Evolutionary conservation across 805 yeast genomes (phyloP), one percentile per base, ranked within the genome.

Genomic region (Debaryomyces maramus): DNA sequence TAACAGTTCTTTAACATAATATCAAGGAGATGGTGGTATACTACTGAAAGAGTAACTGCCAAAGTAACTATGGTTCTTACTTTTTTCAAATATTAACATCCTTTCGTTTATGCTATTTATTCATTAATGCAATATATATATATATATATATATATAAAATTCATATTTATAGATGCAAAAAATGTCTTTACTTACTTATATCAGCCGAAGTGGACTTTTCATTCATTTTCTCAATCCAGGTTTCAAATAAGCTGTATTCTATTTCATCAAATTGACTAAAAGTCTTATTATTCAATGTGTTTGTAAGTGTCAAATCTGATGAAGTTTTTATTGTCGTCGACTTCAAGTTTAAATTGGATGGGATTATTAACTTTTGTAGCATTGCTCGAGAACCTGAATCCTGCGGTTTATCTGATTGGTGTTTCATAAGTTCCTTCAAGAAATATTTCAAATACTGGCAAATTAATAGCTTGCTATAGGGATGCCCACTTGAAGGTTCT

Each of bases 161-260:
- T 28, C 6, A 15, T 36, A 34, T 5, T 5, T 34, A 23, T 28
- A 22, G 21, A 24, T 8, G 6, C 9, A 24, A 5, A 24, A 6
- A n/a, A 24, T 10, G 13, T 15, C 11, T 2, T 6, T 24, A 17
- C 19, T 27, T 13, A 32, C 9, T 16, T 35, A 8, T 21, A 8
- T 24, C 6, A 24, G 11, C 13, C 19, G 33, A 21, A 8, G 20
- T 10, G 13, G 3, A 5, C 26, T 23, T 38, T 27, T 43, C 36
- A 13, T 35, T 46, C 69, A 65, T 64, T 35, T 56, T 57, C 29
- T 65, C 68, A n/a, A 69, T 58, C 75, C 75, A 70, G 6, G 70
- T 57, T 20, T 62, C 68, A 22, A 68, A 49, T 22, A 70, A 55
- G 38, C 72, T 67, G 11, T 52, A 51, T 41, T 70, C 75, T 14